Evolutionary conservation across 805 yeast genomes (phyloP).

Genomic region (Komagataella pseudopastoris): DNA sequence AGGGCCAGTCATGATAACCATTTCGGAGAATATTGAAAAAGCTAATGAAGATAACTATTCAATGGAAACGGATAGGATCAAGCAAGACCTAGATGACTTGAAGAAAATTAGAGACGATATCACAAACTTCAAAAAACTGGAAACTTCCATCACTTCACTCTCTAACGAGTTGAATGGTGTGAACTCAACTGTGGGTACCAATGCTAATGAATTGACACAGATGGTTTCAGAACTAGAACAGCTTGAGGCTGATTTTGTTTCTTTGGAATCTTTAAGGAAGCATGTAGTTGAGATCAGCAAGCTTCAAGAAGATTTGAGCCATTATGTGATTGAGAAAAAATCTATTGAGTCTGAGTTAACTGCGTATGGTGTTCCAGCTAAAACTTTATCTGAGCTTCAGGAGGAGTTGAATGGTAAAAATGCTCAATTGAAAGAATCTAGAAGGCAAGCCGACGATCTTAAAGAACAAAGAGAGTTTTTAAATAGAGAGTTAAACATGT

Average conservation of each 20-base stretch:
- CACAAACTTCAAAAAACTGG: constrained; percentile 5
- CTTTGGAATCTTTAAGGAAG: constrained; percentile 3
- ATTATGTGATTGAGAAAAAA: constrained; percentile 18
- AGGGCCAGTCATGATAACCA: constrained; percentile 8
- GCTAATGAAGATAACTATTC: constrained; percentile 8
- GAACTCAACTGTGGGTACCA: neutral
- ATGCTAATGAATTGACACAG: neutral
- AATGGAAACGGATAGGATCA: constrained; percentile 12
- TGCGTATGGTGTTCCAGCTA: constrained; percentile 18
- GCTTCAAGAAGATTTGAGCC: constrained; percentile 16
- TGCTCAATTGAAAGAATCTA: constrained; percentile 22
- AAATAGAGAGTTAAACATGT: constrained; percentile 26
- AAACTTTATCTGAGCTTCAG: constrained; percentile 34
- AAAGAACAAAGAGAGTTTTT: constrained; percentile 28
- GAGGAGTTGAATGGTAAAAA: constrained; percentile 22
- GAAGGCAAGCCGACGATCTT: constrained; percentile 20
- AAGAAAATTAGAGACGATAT: constrained; percentile 16
- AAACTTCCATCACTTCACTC: neutral
- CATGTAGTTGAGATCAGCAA: constrained; percentile 22
- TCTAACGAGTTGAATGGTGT: neutral
- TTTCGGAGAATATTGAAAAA: constrained; percentile 11
- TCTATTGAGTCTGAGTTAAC: constrained; percentile 13
- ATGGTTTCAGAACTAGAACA: neutral
- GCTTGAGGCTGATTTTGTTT: neutral
- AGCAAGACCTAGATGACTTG: constrained; percentile 13